Evolutionary conservation across 2,329 filamentous ascomycete genomes (phyloP).

Genomic region (Aspergillus sergii): DNA sequence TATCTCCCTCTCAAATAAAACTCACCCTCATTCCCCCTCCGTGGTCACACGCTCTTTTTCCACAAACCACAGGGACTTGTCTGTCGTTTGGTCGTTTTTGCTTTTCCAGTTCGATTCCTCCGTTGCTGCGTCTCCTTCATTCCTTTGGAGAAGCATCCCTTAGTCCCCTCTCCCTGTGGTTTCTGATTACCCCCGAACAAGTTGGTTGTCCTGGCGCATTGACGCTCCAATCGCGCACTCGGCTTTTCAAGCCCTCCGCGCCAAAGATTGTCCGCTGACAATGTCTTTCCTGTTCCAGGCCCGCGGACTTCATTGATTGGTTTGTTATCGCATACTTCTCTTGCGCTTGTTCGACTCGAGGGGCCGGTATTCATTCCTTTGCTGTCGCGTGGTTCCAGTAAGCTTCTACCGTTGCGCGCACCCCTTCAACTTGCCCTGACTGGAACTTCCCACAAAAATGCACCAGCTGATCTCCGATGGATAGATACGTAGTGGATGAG

Average conservation of each 20-base stretch:
- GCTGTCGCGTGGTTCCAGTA: slow-evolving; percentile 5
- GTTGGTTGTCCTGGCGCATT: slow-evolving; percentile 15
- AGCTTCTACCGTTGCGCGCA: neutral
- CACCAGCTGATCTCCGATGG: neutral
- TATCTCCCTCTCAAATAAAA: neutral
- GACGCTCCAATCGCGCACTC: slow-evolving; percentile 14
- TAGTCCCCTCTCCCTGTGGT: slow-evolving; percentile 7
- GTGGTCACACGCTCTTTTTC: slow-evolving; percentile 14
- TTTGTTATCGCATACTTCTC: neutral
- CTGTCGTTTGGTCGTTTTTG: slow-evolving; percentile 1
- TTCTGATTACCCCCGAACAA: slow-evolving; percentile 7
- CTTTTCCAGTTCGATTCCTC: neutral
- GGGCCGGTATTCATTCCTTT: neutral
- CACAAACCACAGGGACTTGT: neutral
- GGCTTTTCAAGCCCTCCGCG: slow-evolving; percentile 9
- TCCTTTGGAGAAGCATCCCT: slow-evolving; percentile 16
- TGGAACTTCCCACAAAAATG: neutral
- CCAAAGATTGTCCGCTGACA: slow-evolving; percentile 18
- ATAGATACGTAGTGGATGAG: neutral
- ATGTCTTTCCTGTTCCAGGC: slow-evolving; percentile 6
- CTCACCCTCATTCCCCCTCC: slow-evolving; percentile 2
- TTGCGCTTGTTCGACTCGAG: neutral
- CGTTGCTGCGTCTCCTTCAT: slow-evolving; percentile 20
- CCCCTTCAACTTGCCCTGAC: neutral
- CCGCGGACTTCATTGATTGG: neutral